These are phyloP conservation scores for Torulaspora microellipsoides DNA, from an alignment of 805 yeast species.

Conservation along the genomic window DNA sequence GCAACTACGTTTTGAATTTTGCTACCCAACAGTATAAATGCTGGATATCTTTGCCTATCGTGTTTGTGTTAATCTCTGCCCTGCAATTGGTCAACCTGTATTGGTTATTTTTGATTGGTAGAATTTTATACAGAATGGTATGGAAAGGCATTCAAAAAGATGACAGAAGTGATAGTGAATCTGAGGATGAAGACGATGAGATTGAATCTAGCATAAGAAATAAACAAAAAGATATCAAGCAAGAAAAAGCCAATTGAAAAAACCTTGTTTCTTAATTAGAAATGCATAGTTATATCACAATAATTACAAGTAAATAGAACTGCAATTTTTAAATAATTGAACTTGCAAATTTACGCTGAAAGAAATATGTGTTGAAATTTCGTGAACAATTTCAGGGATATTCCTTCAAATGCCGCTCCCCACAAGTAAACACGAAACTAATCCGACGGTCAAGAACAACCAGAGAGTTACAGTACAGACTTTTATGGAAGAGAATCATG, in stretches of 20 bases:
- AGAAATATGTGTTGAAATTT: too few species aligned
- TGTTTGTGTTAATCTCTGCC: slow-evolving; percentile 69
- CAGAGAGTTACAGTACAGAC: too few species aligned
- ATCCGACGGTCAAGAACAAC: too few species aligned
- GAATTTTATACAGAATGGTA: slow-evolving; percentile 67
- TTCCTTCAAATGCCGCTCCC: too few species aligned
- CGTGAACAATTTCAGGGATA: too few species aligned
- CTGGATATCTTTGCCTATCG: slow-evolving; percentile 90
- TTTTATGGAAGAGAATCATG: too few species aligned
- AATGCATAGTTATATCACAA: too few species aligned
- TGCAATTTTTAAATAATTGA: too few species aligned
- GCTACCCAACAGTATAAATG: slow-evolving; percentile 93
- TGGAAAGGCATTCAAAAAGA: slow-evolving; percentile 61
- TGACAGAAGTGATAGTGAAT: slow-evolving; percentile 85
- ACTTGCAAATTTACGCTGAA: too few species aligned
- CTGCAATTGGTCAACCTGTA: slow-evolving; percentile 81
- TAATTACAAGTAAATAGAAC: too few species aligned
- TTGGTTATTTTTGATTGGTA: slow-evolving; percentile 79
- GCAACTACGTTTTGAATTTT: slow-evolving; percentile 76
- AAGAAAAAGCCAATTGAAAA: slow-evolving; percentile 3
- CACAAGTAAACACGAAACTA: too few species aligned
- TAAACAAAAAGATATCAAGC: slow-evolving; percentile 19
- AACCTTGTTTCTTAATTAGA: neutral
- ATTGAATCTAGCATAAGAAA: slow-evolving; percentile 24
- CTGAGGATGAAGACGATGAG: slow-evolving; percentile 43